These are phyloP conservation scores for Brassica carinata DNA, from an alignment of 345 rosid genomes.

Conservation along the genomic window DNA sequence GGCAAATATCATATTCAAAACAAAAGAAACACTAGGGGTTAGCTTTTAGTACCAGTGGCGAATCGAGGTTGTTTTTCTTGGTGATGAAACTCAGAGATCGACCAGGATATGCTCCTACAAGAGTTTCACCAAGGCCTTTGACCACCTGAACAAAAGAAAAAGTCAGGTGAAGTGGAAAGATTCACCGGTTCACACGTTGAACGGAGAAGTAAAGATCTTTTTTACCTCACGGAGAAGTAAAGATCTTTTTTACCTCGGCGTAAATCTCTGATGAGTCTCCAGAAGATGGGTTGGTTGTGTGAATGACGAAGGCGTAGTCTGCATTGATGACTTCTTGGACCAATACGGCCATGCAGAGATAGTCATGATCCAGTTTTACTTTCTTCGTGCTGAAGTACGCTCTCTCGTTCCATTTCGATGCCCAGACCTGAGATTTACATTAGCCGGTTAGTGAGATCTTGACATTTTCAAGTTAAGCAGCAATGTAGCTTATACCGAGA, in stretches of 20 bases:
- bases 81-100: constrained; percentile 91
- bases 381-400: constrained; percentile 94
- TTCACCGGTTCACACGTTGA: not conserved
- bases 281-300: constrained; percentile 95
- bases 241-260: constrained; percentile 57
- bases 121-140: constrained; percentile 95
- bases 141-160: constrained; percentile 62
- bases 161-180: constrained; percentile 23
- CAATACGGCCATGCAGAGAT: constrained; percentile 97
- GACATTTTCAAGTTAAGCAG: constrained; percentile 4
- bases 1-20: not conserved
- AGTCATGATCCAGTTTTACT: constrained; percentile 86
- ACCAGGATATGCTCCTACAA: constrained; percentile 99
- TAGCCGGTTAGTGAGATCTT: constrained; percentile 22
- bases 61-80: constrained; percentile 69
- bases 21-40: not conserved
- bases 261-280: constrained; percentile 91
- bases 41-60: constrained; percentile 66
- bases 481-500: not conserved
- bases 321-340: constrained; percentile 97
- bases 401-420: constrained; percentile 99
- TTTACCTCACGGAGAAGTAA: not conserved
- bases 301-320: constrained; percentile 96
- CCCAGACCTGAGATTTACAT: constrained; percentile 76
- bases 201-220: not conserved